These are phyloP conservation scores for Wakefieldia striispora DNA, from an alignment of 768 basidiomycete genomes.

Conservation along the genomic window DNA sequence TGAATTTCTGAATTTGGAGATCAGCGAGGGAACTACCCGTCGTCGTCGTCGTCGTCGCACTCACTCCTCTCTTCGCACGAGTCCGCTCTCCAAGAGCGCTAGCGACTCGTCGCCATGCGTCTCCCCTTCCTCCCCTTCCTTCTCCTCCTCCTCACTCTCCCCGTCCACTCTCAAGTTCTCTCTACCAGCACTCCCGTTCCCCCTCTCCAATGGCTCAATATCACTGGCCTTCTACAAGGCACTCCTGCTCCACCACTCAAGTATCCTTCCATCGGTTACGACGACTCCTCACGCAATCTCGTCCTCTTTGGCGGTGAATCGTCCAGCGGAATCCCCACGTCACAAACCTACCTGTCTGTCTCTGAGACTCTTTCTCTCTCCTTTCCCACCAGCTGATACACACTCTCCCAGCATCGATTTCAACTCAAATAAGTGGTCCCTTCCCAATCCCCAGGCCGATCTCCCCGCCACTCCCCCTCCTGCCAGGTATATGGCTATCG, in stretches of 20 bases:
- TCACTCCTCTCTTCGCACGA: constrained; percentile 15
- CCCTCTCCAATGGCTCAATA: constrained; percentile 63
- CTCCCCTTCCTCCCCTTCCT: constrained; percentile 10
- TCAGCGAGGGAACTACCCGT: constrained; percentile 2
- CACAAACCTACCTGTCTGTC: constrained; percentile 66
- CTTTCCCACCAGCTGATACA: constrained; percentile 2
- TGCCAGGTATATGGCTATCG: constrained; percentile 60
- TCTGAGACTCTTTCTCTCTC: background rate
- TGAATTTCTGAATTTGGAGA: constrained; percentile 10
- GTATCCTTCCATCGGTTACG: constrained; percentile 66
- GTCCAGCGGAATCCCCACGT: constrained; percentile 57
- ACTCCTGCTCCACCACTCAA: constrained; percentile 58
- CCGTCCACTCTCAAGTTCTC: constrained; percentile 43
- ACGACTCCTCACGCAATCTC: constrained; percentile 48
- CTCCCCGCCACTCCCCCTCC: constrained; percentile 50
- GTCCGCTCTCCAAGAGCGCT: constrained; percentile 30
- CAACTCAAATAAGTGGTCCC: constrained; percentile 57
- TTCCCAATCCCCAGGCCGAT: constrained; percentile 49
- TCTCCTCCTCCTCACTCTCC: constrained; percentile 12
- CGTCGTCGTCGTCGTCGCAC: constrained; percentile 10
- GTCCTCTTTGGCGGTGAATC: constrained; percentile 79
- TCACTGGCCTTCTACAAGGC: constrained; percentile 55
- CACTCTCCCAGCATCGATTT: constrained; percentile 54
- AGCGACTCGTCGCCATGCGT: constrained; percentile 4
- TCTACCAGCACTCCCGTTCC: constrained; percentile 48